Evolutionary conservation across 1,139 yeast genomes (phyloP).

Genomic region (Hanseniaspora sp.): DNA sequence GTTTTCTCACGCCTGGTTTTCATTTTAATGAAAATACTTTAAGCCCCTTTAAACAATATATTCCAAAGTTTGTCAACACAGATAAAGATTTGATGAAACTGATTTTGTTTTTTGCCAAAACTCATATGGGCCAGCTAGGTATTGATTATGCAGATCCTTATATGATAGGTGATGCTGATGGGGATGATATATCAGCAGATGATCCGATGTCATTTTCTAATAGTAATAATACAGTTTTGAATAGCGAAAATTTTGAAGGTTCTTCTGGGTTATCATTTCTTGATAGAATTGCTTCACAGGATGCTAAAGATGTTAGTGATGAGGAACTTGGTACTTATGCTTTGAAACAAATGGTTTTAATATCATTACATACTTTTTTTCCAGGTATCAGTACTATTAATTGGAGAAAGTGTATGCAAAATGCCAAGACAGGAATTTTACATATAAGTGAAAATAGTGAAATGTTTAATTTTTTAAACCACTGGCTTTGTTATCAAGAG

Average conservation of each 20-base stretch:
- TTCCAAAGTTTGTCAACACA: slow-evolving; percentile 4
- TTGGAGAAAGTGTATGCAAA: slow-evolving; percentile 12
- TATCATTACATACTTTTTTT: slow-evolving; percentile 12
- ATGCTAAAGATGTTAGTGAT: background rate
- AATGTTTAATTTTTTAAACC: slow-evolving; percentile 8
- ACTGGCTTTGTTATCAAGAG: slow-evolving; percentile 14
- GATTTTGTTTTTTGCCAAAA: slow-evolving; percentile 9
- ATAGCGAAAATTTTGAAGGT: background rate
- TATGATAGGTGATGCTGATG: background rate
- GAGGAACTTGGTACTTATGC: slow-evolving; percentile 5
- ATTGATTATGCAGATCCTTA: slow-evolving; percentile 3
- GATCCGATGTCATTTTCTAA: background rate
- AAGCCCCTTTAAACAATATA: slow-evolving; percentile 7
- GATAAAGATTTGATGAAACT: slow-evolving; percentile 10
- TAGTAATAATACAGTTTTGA: background rate
- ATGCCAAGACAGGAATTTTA: slow-evolving; percentile 5
- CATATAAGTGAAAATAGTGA: slow-evolving; percentile 1
- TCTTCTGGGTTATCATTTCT: background rate
- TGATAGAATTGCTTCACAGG: background rate
- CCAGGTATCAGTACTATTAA: slow-evolving; percentile 5
- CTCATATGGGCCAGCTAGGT: slow-evolving; percentile 5
- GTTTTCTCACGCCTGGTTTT: slow-evolving; percentile 13
- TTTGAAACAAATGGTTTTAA: slow-evolving; percentile 11
- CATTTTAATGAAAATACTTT: background rate
- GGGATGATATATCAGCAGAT: too few relatives aligned